Evolutionary conservation across 371 early-diverging fungal genomes (phyloP), one percentile per base, ranked within the genome.

Genomic region (Gilbertella persicaria): DNA sequence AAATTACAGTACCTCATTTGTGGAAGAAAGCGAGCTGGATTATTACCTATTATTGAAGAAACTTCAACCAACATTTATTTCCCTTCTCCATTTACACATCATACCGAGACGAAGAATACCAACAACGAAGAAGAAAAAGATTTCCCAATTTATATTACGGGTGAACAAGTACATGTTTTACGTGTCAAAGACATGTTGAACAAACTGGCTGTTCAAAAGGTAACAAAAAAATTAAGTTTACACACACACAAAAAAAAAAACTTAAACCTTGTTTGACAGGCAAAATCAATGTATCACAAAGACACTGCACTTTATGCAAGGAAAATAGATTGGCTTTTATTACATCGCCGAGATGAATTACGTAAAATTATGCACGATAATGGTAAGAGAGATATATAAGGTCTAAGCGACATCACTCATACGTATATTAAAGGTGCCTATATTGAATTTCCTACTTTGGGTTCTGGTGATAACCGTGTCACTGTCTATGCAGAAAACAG

Each of bases 291-390:
- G 77, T 71, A 76, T 54, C 69, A 68, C 53, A 76, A 76, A 50
- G 67, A 67, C 14, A 55, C 67, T 20, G 35, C 56, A 4, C 60
- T 75, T 36, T 58, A 69, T 53, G 69, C 86, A 17, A 74, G 87
- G 17, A 90, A 90, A 61, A 53, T 92, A 48, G 92, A 92, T 56
- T 92, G 91, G 91, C 77, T 91, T 71, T 52, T 87, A 24, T 61
- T 83, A 23, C 76, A 83, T 50, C 70, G 82, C 24, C 78, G 78
- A 12, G 82, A 83, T 44, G 73, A 82, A 47, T 50, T 92, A 10
- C 73, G 78, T 20, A 80, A 83, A 53, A 86, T 91, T 48, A 89
- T 90, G 88, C 67, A 68, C 26, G 90, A 92, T 60, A 91, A 92
- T 67, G 91, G 82, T 60, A 70, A 58, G n/a, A 13, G 25, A n/a